These are phyloP conservation scores for Suillus alpinus DNA, from an alignment of 768 basidiomycete genomes.

Conservation along the genomic window DNA sequence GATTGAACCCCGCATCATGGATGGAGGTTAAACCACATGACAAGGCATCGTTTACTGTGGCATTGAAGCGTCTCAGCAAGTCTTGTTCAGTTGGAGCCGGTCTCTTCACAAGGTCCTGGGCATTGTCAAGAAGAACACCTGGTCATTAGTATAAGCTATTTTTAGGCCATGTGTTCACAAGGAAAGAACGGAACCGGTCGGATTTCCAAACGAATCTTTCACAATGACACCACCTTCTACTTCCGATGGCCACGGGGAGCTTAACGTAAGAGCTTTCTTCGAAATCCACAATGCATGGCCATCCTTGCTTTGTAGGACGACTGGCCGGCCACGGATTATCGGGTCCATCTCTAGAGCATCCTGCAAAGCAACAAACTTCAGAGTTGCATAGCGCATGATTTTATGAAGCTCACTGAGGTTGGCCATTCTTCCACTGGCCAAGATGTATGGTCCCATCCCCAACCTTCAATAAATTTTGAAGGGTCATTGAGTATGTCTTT, in stretches of 20 bases:
- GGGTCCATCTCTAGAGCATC: constrained; percentile 71
- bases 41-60: constrained; percentile 66
- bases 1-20: constrained; percentile 80
- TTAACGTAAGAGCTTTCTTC: constrained; percentile 50
- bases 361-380: constrained; percentile 33
- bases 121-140: constrained; percentile 85
- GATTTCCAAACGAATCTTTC: constrained; percentile 59
- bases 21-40: constrained; percentile 75
- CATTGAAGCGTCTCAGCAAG: constrained; percentile 56
- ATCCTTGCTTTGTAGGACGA: constrained; percentile 83
- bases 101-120: constrained; percentile 68
- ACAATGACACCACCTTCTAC: constrained; percentile 83
- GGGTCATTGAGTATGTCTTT: constrained; percentile 56
- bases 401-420: constrained; percentile 49
- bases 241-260: constrained; percentile 59
- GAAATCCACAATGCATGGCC: constrained; percentile 91
- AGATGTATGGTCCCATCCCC: constrained; percentile 90
- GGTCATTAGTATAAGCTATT: constrained; percentile 9
- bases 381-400: not conserved
- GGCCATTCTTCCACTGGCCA: constrained; percentile 66
- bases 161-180: not conserved
- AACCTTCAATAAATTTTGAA: constrained; percentile 66
- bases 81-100: constrained; percentile 64
- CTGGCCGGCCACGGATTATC: constrained; percentile 62
- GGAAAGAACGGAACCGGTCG: constrained; percentile 55